Conservation (phyloP, 352 stramenopile genomes). For the Globisporangium emineosum region DNA sequence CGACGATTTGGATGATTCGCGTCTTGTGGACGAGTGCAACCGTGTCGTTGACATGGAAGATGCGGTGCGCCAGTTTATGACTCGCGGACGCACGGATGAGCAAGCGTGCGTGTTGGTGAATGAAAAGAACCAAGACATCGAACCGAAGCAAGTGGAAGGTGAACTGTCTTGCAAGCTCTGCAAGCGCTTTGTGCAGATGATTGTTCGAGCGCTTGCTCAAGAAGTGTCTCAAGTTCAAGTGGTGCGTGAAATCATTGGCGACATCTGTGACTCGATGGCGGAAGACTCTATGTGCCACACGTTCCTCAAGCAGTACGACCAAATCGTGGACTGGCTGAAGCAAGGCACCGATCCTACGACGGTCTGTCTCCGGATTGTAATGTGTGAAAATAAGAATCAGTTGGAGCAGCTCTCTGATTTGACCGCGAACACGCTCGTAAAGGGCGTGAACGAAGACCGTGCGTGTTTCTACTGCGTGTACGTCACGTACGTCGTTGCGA, state of each 20-base stretch:
- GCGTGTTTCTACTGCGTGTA: constrained; percentile 15
- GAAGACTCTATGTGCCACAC: constrained; percentile 74
- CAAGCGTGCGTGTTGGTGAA: constrained; percentile 45
- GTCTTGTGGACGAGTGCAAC: constrained; percentile 41
- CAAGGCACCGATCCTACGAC: constrained; percentile 59
- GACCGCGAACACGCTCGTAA: not conserved
- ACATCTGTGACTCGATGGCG: constrained; percentile 70
- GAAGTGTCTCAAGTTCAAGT: constrained; percentile 61
- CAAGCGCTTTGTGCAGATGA: constrained; percentile 75
- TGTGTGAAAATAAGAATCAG: constrained; percentile 36
- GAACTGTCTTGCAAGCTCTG: constrained; percentile 71
- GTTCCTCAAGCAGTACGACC: constrained; percentile 72
- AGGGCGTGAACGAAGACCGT: not conserved
- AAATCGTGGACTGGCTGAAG: constrained; percentile 76
- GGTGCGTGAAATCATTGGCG: constrained; percentile 69
- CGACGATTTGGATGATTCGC: constrained; percentile 32
- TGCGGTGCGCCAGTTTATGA: constrained; percentile 39
- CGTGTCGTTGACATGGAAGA: constrained; percentile 39
- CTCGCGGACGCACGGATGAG: constrained; percentile 34
- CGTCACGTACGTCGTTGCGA: constrained; percentile 8
- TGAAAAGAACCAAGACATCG: constrained; percentile 12
- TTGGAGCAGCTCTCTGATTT: constrained; percentile 7
- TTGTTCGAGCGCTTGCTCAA: constrained; percentile 51
- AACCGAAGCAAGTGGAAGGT: constrained; percentile 23
- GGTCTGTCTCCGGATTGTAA: constrained; percentile 53